phyloP scores from a whole-genome alignment of 305 asterid genomes.

The Plantago rigida region DNA sequence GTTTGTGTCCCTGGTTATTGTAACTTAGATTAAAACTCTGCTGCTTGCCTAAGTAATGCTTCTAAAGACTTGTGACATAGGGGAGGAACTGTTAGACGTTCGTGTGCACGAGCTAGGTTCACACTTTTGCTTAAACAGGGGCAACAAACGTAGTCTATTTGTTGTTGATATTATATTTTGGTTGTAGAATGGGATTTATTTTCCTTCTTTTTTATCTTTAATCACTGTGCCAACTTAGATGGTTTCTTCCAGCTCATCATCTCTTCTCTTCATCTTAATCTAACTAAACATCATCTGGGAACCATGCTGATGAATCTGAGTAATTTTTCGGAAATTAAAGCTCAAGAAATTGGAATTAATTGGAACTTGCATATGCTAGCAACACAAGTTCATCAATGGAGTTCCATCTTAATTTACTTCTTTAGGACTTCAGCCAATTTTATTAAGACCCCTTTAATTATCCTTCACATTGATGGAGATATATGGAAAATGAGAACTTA shows the following conservation, averaged over 20 bases:
- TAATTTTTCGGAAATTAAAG: no score
- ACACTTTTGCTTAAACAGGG: not conserved
- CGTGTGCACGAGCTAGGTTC: not conserved
- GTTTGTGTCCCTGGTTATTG: constrained; percentile 4
- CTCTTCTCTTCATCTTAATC: no score
- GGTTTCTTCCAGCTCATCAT: not conserved
- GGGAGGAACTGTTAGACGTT: constrained; percentile 2
- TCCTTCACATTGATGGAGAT: no score
- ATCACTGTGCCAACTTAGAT: not conserved
- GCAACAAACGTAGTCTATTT: constrained; percentile 3
- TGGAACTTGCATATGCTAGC: no score
- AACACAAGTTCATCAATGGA: no score
- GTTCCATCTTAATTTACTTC: no score
- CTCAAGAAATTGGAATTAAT: no score
- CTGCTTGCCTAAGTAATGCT: not conserved
- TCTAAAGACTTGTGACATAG: constrained; percentile 1
- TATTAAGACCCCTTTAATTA: no score
- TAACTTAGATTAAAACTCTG: constrained; percentile 3
- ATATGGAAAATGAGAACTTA: no score
- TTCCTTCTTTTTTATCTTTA: not conserved
- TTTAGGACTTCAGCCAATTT: no score
- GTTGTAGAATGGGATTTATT: constrained; percentile 12
- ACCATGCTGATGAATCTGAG: no score
- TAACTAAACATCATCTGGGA: no score
- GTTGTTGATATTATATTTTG: not conserved